Conservation (phyloP, 2,329 filamentous ascomycete species). For the Stylonectria norvegica region DNA sequence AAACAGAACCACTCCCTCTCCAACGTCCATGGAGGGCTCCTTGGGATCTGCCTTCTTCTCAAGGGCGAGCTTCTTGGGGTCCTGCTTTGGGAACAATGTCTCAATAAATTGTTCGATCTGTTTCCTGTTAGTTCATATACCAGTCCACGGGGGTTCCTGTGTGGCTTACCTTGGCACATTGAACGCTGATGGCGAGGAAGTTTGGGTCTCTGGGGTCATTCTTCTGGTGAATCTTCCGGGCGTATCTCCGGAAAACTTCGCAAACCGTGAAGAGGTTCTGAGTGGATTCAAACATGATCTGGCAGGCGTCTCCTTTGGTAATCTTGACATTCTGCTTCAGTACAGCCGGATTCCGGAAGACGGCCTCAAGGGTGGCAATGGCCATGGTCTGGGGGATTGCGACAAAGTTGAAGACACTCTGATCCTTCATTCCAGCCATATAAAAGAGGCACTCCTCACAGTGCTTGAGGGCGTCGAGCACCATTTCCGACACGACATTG, state of each 20-base stretch:
- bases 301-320: constrained; percentile 88
- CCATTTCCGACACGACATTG: constrained; percentile 88
- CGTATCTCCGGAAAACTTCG: constrained; percentile 75
- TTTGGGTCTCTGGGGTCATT: constrained; percentile 92
- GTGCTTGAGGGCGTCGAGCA: constrained; percentile 81
- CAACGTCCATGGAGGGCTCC: constrained; percentile 48
- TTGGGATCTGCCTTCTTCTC: constrained; percentile 37
- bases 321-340: constrained; percentile 93
- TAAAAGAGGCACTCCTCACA: constrained; percentile 96
- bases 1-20: constrained; percentile 64
- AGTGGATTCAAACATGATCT: constrained; percentile 87
- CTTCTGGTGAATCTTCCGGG: constrained; percentile 82
- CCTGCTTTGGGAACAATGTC: constrained; percentile 82
- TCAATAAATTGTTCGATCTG: constrained; percentile 96
- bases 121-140: constrained; percentile 10
- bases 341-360: constrained; percentile 86
- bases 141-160: neutral
- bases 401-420: constrained; percentile 98
- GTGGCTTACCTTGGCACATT: constrained; percentile 70
- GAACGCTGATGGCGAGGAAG: constrained; percentile 85
- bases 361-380: constrained; percentile 86
- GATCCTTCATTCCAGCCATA: constrained; percentile 89
- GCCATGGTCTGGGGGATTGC: constrained; percentile 97
- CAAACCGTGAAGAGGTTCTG: constrained; percentile 83
- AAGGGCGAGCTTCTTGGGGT: constrained; percentile 56